Evolutionary conservation across 495 filamentous ascomycete genomes (phyloP), one percentile per base, ranked within the genome.

Genomic region (Penicillium cataractarum): DNA sequence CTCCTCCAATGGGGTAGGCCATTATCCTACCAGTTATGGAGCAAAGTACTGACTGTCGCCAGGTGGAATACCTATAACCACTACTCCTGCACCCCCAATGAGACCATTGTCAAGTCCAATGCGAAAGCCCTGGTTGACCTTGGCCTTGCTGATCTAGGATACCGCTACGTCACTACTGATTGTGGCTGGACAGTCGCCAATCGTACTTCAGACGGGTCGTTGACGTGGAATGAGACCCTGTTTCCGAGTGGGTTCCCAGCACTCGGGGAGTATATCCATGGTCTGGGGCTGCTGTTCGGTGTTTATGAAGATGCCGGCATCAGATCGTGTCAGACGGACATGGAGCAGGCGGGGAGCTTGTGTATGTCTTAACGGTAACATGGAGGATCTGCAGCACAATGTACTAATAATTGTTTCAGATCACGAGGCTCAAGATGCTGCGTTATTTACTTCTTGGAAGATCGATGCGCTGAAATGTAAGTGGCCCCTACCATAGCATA

Each of bases 11-110:
- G 75, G 75, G 73, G 73, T 77, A 65, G 19, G 57, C 58, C 6
- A 15, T 2, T 58, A 13, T 26, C 0, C 0, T 57, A 1, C 13
- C 5, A 26, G 10, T 0, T 49, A 17, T 0, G 0, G 10, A 2
- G 17, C 4, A 17, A 2, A 1, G 3, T 52, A 7, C 13, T 50
- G n/a, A 50, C 15, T n/a, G 46, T 29, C 1, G 8, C 1, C 49
- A 77, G 83, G 37, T 86, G 84, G 85, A 86, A 83, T 57, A 79
- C 79, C 2, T 86, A 86, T 51, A 86, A 86, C 59, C 71, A 80
- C 53, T 86, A 86, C 68, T 72, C 66, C 27, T 86, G 84, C 65
- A 66, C 64, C 17, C 81, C 79, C 0, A 82, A 73, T 48, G 81
- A 84, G 55, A 58, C 65, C 0, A 81, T 82, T 24, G 79, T 86